Percentiles rank a stretch among this genome's conserved stretches.
Conservation (phyloP, 2,329 filamentous ascomycete genomes). For the Aureobasidium namibiae region DNA sequence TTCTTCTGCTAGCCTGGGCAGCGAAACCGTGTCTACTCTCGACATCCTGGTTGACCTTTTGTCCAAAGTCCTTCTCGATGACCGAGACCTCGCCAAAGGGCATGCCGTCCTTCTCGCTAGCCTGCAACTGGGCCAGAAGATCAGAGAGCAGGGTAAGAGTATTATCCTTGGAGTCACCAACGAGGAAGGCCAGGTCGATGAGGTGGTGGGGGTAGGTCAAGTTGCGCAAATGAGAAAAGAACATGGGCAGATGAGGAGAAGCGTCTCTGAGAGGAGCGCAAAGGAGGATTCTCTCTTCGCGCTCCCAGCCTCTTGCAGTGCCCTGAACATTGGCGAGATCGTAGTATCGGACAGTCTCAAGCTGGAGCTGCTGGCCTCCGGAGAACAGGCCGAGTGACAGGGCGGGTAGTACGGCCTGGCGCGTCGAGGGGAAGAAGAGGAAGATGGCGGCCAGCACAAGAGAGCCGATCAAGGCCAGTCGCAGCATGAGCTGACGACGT, state of each 20-base stretch:
- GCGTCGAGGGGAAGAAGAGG: slow-evolving; percentile 67
- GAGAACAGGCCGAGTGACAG: slow-evolving; percentile 64
- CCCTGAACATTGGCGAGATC: slow-evolving; percentile 88
- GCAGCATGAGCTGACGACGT: slow-evolving; percentile 63
- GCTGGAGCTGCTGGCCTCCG: slow-evolving; percentile 55
- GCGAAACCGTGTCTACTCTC: slow-evolving; percentile 97
- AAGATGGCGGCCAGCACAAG: slow-evolving; percentile 55
- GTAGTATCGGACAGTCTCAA: slow-evolving; percentile 96
- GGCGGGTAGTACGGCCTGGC: slow-evolving; percentile 53
- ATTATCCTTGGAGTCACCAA: slow-evolving; percentile 92
- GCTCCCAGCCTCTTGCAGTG: slow-evolving; percentile 87
- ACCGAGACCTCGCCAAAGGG: slow-evolving; percentile 94
- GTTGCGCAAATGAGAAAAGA: slow-evolving; percentile 95
- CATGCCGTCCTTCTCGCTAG: slow-evolving; percentile 67
- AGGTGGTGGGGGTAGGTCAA: slow-evolving; percentile 95
- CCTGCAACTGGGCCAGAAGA: slow-evolving; percentile 71
- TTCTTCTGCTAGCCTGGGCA: slow-evolving; percentile 84
- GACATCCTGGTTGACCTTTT: slow-evolving; percentile 95
- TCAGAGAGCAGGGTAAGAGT: slow-evolving; percentile 70
- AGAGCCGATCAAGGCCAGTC: slow-evolving; percentile 52
- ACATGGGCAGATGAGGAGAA: slow-evolving; percentile 87
- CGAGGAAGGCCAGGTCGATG: slow-evolving; percentile 91
- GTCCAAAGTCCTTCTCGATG: slow-evolving; percentile 97
- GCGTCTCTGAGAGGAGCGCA: slow-evolving; percentile 93
- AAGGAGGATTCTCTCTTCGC: slow-evolving; percentile 88